Percentiles rank a stretch among this genome's conserved stretches.
Conservation (phyloP, 2,329 filamentous ascomycete genomes). For the Sordariomycetes sp. region DNA sequence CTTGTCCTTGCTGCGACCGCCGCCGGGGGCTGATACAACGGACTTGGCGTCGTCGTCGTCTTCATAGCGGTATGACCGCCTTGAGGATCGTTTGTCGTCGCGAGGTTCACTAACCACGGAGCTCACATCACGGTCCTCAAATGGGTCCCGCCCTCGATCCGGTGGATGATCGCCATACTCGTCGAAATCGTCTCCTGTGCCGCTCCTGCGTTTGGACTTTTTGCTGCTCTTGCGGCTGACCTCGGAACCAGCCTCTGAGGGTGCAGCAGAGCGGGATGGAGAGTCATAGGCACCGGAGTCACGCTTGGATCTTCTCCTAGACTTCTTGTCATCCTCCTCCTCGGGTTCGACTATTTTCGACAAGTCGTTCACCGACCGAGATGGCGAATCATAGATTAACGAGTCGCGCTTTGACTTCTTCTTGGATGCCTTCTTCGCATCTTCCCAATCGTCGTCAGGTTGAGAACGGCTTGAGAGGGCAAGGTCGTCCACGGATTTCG, state of each 20-base stretch:
- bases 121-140: constrained; percentile 36
- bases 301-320: constrained; percentile 10
- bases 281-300: constrained; percentile 18
- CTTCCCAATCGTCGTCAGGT: constrained; percentile 26
- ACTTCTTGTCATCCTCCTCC: constrained; percentile 24
- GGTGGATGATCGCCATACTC: constrained; percentile 24
- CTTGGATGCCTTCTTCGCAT: constrained; percentile 21
- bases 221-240: constrained; percentile 28
- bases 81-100: constrained; percentile 15
- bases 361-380: constrained; percentile 9
- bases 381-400: constrained; percentile 3
- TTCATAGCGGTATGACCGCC: constrained; percentile 23
- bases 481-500: constrained; percentile 14
- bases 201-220: constrained; percentile 27
- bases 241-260: constrained; percentile 26
- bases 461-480: not conserved
- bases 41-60: constrained; percentile 42
- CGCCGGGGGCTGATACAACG: constrained; percentile 25
- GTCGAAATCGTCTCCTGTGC: constrained; percentile 23
- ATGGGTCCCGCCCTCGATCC: constrained; percentile 27
- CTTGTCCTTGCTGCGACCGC: constrained; percentile 25
- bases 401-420: constrained; percentile 24
- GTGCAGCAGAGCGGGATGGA: constrained; percentile 18
- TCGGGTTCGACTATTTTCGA: constrained; percentile 8
- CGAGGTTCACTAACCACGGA: constrained; percentile 39